phyloP scores from a whole-genome alignment of 2,329 filamentous ascomycete genomes.

The Aspergillus pseudoglaucus region DNA sequence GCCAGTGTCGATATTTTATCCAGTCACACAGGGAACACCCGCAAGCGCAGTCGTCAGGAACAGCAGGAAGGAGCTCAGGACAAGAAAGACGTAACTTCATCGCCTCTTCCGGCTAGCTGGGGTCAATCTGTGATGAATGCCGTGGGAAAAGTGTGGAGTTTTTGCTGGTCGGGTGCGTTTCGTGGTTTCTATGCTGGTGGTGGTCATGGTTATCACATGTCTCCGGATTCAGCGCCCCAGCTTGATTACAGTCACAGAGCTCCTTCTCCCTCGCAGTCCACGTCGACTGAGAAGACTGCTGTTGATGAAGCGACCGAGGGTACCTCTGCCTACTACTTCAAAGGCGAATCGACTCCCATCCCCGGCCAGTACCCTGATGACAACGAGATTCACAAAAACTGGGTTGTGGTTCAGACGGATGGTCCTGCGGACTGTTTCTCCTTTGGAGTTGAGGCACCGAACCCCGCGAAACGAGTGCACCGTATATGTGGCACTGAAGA shows the following conservation, averaged over 20 bases:
- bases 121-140: slow-evolving; percentile 37
- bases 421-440: slow-evolving; percentile 3
- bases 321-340: slow-evolving; percentile 7
- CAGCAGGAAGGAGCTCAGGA: neutral
- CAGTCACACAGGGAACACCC: slow-evolving; percentile 16
- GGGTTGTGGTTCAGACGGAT: slow-evolving; percentile 56
- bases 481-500: slow-evolving; percentile 10
- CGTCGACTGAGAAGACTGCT: slow-evolving; percentile 5
- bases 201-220: slow-evolving; percentile 62
- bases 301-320: slow-evolving; percentile 18
- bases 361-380: slow-evolving; percentile 50
- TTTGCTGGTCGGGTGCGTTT: slow-evolving; percentile 67
- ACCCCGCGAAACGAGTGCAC: slow-evolving; percentile 17
- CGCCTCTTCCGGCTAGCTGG: slow-evolving; percentile 21
- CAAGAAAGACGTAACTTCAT: neutral
- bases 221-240: slow-evolving; percentile 19
- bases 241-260: slow-evolving; percentile 14
- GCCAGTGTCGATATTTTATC: slow-evolving; percentile 19
- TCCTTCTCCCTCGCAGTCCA: slow-evolving; percentile 16
- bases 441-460: slow-evolving; percentile 5
- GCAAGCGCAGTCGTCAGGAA: slow-evolving; percentile 25
- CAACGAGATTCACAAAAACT: slow-evolving; percentile 56
- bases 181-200: slow-evolving; percentile 81
- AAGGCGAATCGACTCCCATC: slow-evolving; percentile 37
- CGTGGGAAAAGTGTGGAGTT: slow-evolving; percentile 69